Evolutionary conservation across 345 rosid genomes (phyloP).

Genomic region (Dipteronia dyeriana): DNA sequence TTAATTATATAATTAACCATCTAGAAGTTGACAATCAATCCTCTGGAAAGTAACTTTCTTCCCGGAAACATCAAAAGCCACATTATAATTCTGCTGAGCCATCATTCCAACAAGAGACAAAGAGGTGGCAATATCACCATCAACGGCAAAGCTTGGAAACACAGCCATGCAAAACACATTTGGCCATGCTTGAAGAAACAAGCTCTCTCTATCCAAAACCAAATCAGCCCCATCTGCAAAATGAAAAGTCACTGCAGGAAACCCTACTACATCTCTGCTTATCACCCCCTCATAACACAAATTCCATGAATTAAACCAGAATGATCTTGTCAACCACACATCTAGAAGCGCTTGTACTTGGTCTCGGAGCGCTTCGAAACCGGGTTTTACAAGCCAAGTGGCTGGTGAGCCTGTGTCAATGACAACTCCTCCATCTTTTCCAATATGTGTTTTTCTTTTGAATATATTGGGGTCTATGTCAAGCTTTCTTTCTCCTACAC

Average conservation of each 20-base stretch:
- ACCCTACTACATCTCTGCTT: constrained; percentile 36
- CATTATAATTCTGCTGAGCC: constrained; percentile 49
- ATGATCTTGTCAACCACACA: constrained; percentile 19
- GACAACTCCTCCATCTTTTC: constrained; percentile 31
- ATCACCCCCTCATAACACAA: constrained; percentile 43
- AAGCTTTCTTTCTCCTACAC: constrained; percentile 46
- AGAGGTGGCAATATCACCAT: neutral
- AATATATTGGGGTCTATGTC: constrained; percentile 38
- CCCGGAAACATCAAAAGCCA: constrained; percentile 37
- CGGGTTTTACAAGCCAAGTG: constrained; percentile 44
- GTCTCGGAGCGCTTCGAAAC: constrained; percentile 33
- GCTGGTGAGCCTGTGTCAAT: constrained; percentile 50
- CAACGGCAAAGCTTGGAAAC: constrained; percentile 3
- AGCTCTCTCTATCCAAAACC: constrained; percentile 39
- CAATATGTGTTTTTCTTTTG: constrained; percentile 15
- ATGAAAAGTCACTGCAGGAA: constrained; percentile 45
- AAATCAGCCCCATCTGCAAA: constrained; percentile 42
- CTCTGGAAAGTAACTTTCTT: constrained; percentile 36
- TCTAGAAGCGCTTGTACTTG: constrained; percentile 36
- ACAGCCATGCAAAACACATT: constrained; percentile 45
- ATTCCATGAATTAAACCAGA: neutral
- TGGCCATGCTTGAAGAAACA: constrained; percentile 33
- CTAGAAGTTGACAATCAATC: constrained; percentile 44
- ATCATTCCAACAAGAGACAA: constrained; percentile 39
- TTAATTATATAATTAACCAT: constrained; percentile 13